These are phyloP conservation scores for Cyclocybe cylindracea DNA, from an alignment of 768 basidiomycete species.

Conservation along the genomic window DNA sequence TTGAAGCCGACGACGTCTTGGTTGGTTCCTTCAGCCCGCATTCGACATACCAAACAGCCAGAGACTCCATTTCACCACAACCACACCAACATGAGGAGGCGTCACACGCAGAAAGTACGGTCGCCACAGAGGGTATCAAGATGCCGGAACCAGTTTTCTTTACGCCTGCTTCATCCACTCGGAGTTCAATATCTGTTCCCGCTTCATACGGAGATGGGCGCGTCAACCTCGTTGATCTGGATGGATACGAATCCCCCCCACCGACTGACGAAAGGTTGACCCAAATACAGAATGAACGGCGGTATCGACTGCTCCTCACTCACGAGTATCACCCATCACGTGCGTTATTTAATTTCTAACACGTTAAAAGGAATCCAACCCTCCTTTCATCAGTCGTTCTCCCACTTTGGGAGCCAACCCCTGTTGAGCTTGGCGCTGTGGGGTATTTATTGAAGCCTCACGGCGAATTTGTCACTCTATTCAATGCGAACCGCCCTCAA, in stretches of 20 bases:
- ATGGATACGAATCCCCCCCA: constrained; percentile 44
- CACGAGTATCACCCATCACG: constrained; percentile 74
- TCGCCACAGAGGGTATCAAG: constrained; percentile 27
- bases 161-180: constrained; percentile 28
- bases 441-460: constrained; percentile 71
- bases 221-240: constrained; percentile 16
- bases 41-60: constrained; percentile 2
- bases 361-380: constrained; percentile 2
- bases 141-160: constrained; percentile 42
- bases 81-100: neutral
- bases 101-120: constrained; percentile 34
- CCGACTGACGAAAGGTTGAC: constrained; percentile 40
- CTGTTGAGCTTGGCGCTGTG: constrained; percentile 69
- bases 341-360: constrained; percentile 32
- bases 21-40: constrained; percentile 3
- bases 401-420: constrained; percentile 73
- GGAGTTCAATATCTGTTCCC: constrained; percentile 17
- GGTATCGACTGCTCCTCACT: constrained; percentile 63
- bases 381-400: constrained; percentile 46
- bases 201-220: constrained; percentile 10
- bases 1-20: constrained; percentile 13
- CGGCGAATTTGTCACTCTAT: constrained; percentile 74
- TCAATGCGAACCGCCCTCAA: constrained; percentile 64
- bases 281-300: constrained; percentile 58
- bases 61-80: neutral